phyloP scores from a whole-genome alignment of 257 asterid species.

The Solanum etuberosum region DNA sequence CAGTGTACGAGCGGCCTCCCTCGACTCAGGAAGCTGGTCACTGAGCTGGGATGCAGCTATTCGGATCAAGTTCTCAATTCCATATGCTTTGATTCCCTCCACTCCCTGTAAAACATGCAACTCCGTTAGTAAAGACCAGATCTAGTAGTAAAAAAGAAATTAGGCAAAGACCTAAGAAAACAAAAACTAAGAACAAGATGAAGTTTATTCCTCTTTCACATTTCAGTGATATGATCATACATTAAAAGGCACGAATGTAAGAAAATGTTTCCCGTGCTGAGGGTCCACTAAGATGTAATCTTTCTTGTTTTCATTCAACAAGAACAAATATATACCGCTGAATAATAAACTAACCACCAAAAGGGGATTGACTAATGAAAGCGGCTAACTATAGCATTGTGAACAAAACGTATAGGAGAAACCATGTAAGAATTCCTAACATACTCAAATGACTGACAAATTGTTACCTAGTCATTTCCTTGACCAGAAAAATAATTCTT shows the following conservation, averaged over 20 bases:
- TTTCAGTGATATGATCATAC: neutral
- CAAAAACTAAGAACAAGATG: neutral
- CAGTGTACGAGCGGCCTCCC: constrained; percentile 84
- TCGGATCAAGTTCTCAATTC: constrained; percentile 70
- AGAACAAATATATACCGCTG: neutral
- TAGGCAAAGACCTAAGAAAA: neutral
- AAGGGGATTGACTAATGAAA: neutral
- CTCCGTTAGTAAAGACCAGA: neutral
- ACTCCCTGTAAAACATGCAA: constrained; percentile 40
- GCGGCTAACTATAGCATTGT: neutral
- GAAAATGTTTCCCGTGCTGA: neutral
- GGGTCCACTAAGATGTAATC: neutral
- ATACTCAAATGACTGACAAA: neutral
- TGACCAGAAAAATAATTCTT: neutral
- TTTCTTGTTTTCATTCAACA: neutral
- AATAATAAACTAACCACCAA: neutral
- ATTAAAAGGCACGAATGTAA: neutral
- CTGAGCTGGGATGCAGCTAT: constrained; percentile 82
- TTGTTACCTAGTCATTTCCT: neutral
- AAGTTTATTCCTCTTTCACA: neutral
- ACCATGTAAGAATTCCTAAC: neutral
- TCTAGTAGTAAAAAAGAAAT: neutral
- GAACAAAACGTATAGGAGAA: neutral
- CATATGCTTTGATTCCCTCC: constrained; percentile 62
- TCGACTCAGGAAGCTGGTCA: constrained; percentile 84